Percentiles rank a stretch among this genome's conserved stretches.
Evolutionary conservation across 441 rosid genomes (phyloP).

Genomic region (Adansonia rubrostipa): DNA sequence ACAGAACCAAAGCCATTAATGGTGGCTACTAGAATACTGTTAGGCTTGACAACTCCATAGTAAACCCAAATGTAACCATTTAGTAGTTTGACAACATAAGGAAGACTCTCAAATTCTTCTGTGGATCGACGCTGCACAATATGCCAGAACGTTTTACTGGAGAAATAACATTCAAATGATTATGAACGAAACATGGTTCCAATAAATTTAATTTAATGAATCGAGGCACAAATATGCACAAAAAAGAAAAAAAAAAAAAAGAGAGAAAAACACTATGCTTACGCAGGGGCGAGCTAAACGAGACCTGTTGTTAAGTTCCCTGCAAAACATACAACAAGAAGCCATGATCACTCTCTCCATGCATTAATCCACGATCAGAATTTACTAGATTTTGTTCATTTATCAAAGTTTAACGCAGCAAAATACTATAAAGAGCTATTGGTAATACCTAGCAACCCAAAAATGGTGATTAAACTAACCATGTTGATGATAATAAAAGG

Average conservation of each 20-base stretch:
- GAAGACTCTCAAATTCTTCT: conserved; percentile 60
- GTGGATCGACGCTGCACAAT: conserved; percentile 58
- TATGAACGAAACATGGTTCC: background rate
- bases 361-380: background rate
- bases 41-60: conserved; percentile 56
- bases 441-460: conserved; percentile 49
- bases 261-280: conserved; percentile 24
- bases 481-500: conserved; percentile 10
- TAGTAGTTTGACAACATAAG: conserved; percentile 51
- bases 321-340: conserved; percentile 26
- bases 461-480: conserved; percentile 33
- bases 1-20: conserved; percentile 58
- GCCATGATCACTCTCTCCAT: background rate
- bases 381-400: background rate
- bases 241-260: no score
- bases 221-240: background rate
- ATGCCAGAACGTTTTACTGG: conserved; percentile 59
- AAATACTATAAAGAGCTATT: background rate
- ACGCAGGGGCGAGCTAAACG: conserved; percentile 60
- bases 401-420: background rate
- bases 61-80: conserved; percentile 65
- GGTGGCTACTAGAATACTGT: conserved; percentile 56
- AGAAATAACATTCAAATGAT: background rate
- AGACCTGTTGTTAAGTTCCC: conserved; percentile 66
- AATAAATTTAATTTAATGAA: background rate